phyloP scores from a whole-genome alignment of 2,329 filamentous ascomycete genomes.

The Alternaria postmessia region DNA sequence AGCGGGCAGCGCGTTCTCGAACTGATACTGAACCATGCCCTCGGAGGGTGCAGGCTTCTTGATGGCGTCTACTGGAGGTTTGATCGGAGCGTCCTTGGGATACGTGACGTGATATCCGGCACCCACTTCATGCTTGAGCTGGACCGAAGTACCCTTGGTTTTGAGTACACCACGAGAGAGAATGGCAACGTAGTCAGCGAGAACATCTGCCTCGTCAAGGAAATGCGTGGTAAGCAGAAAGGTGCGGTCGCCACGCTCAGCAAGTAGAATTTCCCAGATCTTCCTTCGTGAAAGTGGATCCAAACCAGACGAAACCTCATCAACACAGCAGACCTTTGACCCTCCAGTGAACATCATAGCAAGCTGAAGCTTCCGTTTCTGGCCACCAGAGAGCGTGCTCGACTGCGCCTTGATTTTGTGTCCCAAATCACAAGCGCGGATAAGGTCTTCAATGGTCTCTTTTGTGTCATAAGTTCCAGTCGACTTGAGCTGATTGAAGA shows the following conservation, averaged over 20 bases:
- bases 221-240: slow-evolving; percentile 93
- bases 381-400: slow-evolving; percentile 84
- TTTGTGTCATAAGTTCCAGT: slow-evolving; percentile 60
- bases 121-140: slow-evolving; percentile 81
- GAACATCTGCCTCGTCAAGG: slow-evolving; percentile 87
- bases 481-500: slow-evolving; percentile 85
- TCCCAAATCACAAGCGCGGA: slow-evolving; percentile 75
- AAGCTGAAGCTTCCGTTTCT: slow-evolving; percentile 90
- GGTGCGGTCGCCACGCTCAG: slow-evolving; percentile 81
- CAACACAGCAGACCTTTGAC: slow-evolving; percentile 85
- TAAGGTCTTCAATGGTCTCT: slow-evolving; percentile 68
- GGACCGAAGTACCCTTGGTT: slow-evolving; percentile 83
- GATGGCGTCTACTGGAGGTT: slow-evolving; percentile 55
- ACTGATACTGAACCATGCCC: slow-evolving; percentile 76
- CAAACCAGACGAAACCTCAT: slow-evolving; percentile 88
- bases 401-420: slow-evolving; percentile 76
- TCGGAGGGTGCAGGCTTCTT: slow-evolving; percentile 58
- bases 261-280: slow-evolving; percentile 92
- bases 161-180: slow-evolving; percentile 84
- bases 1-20: slow-evolving; percentile 73
- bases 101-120: slow-evolving; percentile 78
- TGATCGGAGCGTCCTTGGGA: slow-evolving; percentile 53
- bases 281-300: slow-evolving; percentile 87
- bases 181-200: slow-evolving; percentile 88
- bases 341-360: slow-evolving; percentile 96